These are phyloP conservation scores for Penicillium sp. DNA, from an alignment of 2,329 filamentous ascomycete species.

Conservation along the genomic window DNA sequence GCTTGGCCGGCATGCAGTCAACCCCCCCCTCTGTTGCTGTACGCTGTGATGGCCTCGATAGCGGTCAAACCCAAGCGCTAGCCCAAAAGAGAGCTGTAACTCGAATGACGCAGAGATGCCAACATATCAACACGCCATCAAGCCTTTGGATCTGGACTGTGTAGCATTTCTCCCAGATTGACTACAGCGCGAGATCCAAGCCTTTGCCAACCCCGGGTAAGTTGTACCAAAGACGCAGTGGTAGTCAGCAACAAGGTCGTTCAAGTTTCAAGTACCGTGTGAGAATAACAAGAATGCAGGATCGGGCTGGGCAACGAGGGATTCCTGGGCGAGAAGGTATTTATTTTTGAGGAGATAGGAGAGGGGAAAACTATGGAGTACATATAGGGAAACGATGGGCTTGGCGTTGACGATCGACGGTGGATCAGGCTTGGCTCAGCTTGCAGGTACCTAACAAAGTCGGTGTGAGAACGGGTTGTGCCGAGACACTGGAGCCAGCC, in stretches of 20 bases:
- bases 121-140: not conserved
- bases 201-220: slow-evolving; percentile 18
- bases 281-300: slow-evolving; percentile 1
- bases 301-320: not conserved
- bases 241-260: not conserved
- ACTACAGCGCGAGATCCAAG: slow-evolving; percentile 9
- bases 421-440: slow-evolving; percentile 9
- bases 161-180: not conserved
- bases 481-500: not conserved
- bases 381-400: not conserved
- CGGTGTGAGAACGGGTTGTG: slow-evolving; percentile 2
- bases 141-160: not conserved
- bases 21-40: not conserved
- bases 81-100: not conserved
- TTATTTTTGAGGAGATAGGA: not conserved
- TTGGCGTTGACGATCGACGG: slow-evolving; percentile 9
- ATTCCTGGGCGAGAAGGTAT: not conserved
- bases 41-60: not conserved
- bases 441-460: slow-evolving; percentile 6
- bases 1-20: slow-evolving; percentile 5
- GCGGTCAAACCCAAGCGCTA: not conserved
- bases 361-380: not conserved
- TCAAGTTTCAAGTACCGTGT: not conserved
- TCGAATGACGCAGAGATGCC: not conserved
- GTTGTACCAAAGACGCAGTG: slow-evolving; percentile 5